These are phyloP conservation scores for Hirsutella minnesotensis DNA, from an alignment of 2,329 filamentous ascomycete genomes.

Conservation along the genomic window DNA sequence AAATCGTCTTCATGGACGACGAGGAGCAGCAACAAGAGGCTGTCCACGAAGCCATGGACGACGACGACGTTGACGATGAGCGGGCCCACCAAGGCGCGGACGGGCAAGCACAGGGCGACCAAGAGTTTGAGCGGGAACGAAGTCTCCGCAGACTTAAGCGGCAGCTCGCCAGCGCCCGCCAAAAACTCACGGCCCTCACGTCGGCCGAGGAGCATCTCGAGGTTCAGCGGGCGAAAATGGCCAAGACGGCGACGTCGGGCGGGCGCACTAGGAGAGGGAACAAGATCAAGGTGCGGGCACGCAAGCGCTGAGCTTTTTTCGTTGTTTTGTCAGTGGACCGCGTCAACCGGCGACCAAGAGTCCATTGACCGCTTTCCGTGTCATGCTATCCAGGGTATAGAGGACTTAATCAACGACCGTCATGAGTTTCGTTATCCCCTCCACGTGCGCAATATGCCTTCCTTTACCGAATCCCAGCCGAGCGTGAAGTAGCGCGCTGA, in stretches of 20 bases:
- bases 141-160: conserved; percentile 31
- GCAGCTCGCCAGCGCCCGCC: conserved; percentile 37
- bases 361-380: not conserved
- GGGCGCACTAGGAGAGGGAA: conserved; percentile 47
- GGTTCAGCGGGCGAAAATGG: conserved; percentile 50
- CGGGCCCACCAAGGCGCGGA: conserved; percentile 1
- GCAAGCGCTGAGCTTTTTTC: conserved; percentile 47
- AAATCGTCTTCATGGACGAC: conserved; percentile 40
- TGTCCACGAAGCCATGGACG: conserved; percentile 17
- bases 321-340: too few species aligned
- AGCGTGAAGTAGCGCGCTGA: too few species aligned
- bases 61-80: conserved; percentile 12
- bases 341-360: not conserved
- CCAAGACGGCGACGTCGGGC: conserved; percentile 50
- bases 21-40: conserved; percentile 22
- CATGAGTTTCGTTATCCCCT: not conserved
- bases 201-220: conserved; percentile 45
- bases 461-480: too few species aligned
- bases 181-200: conserved; percentile 42
- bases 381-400: not conserved
- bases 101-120: conserved; percentile 11
- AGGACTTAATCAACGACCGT: not conserved
- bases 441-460: too few species aligned
- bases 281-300: conserved; percentile 50
- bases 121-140: conserved; percentile 27